Percentiles rank a stretch among this genome's conserved stretches.
These are phyloP conservation scores for Neurospora crassa DNA, from an alignment of 2,329 filamentous ascomycete species.

Conservation along the genomic window DNA sequence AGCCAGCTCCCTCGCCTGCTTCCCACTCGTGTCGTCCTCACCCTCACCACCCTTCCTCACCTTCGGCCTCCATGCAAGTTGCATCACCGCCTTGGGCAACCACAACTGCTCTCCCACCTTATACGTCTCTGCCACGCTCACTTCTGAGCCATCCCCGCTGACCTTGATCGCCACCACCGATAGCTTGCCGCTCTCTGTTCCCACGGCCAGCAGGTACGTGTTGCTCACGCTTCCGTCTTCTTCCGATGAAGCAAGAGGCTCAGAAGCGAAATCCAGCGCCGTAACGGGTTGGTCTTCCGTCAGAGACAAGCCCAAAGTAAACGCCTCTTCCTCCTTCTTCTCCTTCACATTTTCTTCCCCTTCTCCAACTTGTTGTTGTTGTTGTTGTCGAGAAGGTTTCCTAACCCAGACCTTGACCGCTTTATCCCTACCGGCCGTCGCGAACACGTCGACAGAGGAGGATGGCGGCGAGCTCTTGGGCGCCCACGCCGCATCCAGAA, in stretches of 20 bases:
- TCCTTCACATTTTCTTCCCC: slow-evolving; percentile 1
- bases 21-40: slow-evolving; percentile 10
- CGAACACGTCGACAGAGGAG: slow-evolving; percentile 43
- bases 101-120: slow-evolving; percentile 32
- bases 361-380: slow-evolving; percentile 13
- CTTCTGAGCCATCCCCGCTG: slow-evolving; percentile 19
- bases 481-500: slow-evolving; percentile 80
- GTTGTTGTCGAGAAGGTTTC: background rate
- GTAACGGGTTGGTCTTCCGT: slow-evolving; percentile 54
- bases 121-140: slow-evolving; percentile 28
- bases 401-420: slow-evolving; percentile 60
- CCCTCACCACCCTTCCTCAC: slow-evolving; percentile 13
- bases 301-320: slow-evolving; percentile 44
- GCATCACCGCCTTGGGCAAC: slow-evolving; percentile 55
- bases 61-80: slow-evolving; percentile 59
- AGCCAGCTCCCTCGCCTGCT: slow-evolving; percentile 29
- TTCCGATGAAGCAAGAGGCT: background rate
- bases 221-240: no score
- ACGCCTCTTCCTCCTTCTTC: slow-evolving; percentile 25
- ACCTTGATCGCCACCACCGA: slow-evolving; percentile 32
- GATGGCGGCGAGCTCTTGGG: slow-evolving; percentile 26
- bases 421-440: slow-evolving; percentile 87
- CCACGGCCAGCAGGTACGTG: slow-evolving; percentile 40
- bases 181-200: slow-evolving; percentile 45
- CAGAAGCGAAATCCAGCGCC: slow-evolving; percentile 55